phyloP scores from a whole-genome alignment of 805 yeast species.

The Yarrowia yakushimensis region DNA sequence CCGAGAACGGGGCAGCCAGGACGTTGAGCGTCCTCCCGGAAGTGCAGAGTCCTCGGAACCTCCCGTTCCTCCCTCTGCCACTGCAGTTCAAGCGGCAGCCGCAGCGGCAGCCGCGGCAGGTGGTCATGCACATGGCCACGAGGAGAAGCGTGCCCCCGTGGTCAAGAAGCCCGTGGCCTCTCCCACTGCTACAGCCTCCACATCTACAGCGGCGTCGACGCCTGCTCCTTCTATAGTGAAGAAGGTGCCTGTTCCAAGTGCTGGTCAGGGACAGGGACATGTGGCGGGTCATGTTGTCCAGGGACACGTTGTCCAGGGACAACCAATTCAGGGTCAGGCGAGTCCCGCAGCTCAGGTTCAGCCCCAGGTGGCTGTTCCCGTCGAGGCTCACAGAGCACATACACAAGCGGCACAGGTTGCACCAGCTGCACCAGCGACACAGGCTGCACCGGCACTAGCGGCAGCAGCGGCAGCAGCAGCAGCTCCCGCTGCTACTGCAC shows the following conservation, averaged over 20 bases:
- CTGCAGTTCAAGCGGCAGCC: not conserved
- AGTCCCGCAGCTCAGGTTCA: not conserved
- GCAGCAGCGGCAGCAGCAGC: not conserved
- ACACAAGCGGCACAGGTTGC: not conserved
- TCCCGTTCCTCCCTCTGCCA: not conserved
- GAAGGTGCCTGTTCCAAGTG: slow-evolving; percentile 9
- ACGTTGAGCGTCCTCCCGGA: slow-evolving; percentile 18
- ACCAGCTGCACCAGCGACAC: not conserved
- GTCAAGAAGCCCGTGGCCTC: slow-evolving; percentile 8
- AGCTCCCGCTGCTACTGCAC: not conserved
- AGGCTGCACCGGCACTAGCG: not conserved
- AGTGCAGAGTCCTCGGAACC: not conserved
- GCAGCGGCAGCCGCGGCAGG: not conserved
- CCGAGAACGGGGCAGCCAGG: slow-evolving; percentile 19
- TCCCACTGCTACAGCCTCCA: not conserved
- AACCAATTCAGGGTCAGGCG: not conserved
- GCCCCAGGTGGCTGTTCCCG: not conserved
- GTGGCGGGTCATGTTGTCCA: not conserved
- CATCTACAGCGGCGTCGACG: not conserved
- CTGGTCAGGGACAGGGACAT: not conserved
- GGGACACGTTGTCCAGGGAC: slow-evolving; percentile 3
- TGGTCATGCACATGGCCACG: not conserved
- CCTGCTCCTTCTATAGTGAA: not conserved
- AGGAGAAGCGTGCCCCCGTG: slow-evolving; percentile 1
- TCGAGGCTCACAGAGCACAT: not conserved